A percentile compares a stretch with the other conserved stretches of the same genome.
Conservation (phyloP, 208 protist species). For the Acanthamoeba triangularis region DNA sequence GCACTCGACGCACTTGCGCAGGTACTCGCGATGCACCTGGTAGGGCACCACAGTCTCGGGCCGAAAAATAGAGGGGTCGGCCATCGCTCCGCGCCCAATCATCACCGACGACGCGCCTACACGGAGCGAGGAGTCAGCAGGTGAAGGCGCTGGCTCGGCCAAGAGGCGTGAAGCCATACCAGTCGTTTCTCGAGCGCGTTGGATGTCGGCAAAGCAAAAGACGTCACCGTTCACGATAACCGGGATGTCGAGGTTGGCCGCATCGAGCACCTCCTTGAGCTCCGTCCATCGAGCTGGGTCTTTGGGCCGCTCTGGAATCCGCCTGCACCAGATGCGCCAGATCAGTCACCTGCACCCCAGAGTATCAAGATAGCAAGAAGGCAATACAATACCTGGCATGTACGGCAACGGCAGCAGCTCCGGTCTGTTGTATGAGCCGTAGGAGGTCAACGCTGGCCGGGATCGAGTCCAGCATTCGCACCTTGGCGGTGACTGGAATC, state of each 20-base stretch:
- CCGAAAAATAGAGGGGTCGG: slow-evolving; percentile 95
- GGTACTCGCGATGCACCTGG: neutral
- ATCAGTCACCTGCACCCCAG: neutral
- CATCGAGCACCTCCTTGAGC: slow-evolving; percentile 2
- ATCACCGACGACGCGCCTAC: slow-evolving; percentile 91
- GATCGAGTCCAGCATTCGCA: slow-evolving; percentile 88
- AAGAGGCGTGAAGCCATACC: slow-evolving; percentile 19
- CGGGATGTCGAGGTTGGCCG: slow-evolving; percentile 77
- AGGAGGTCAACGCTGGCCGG: slow-evolving; percentile 88
- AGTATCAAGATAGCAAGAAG: slow-evolving; percentile 27
- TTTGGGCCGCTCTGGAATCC: slow-evolving; percentile 49
- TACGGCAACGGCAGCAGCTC: slow-evolving; percentile 88
- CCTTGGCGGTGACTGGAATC: slow-evolving; percentile 91
- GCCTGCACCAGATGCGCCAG: slow-evolving; percentile 84
- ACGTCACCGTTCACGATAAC: slow-evolving; percentile 92
- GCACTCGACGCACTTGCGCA: neutral
- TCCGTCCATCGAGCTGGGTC: slow-evolving; percentile 22
- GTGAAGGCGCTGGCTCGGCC: too few species aligned
- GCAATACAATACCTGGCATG: slow-evolving; percentile 87
- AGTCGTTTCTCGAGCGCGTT: slow-evolving; percentile 43
- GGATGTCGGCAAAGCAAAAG: slow-evolving; percentile 84
- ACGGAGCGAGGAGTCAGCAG: too few species aligned
- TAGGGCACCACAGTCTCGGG: neutral
- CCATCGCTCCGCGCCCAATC: slow-evolving; percentile 97
- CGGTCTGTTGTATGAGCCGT: slow-evolving; percentile 83